Conservation (phyloP, 169 alveolate genomes). For the Amoebophrya sp. region DNA sequence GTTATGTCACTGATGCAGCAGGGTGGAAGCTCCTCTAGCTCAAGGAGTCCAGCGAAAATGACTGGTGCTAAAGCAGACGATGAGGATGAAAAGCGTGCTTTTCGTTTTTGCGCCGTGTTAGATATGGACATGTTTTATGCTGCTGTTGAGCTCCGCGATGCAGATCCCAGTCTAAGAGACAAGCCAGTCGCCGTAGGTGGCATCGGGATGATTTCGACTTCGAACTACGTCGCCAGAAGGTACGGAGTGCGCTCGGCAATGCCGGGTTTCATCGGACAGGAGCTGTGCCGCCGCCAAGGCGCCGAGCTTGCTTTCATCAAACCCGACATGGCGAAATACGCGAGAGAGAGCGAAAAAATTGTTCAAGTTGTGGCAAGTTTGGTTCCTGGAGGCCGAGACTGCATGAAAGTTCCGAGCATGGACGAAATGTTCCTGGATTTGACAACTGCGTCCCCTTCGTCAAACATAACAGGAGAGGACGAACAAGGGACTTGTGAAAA, state of each 20-base stretch:
- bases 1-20: not conserved
- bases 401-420: not conserved
- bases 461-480: not conserved
- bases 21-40: not conserved
- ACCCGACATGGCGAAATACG: not conserved
- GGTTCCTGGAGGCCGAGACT: not conserved
- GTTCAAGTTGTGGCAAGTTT: not conserved
- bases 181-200: constrained; percentile 68
- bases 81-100: not conserved
- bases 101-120: not conserved
- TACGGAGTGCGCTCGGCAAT: constrained; percentile 80
- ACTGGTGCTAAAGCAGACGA: not conserved
- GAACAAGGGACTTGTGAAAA: not conserved
- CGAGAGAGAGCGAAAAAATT: not conserved
- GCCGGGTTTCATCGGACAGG: constrained; percentile 78
- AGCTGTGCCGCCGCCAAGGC: constrained; percentile 48
- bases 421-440: not conserved
- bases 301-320: constrained; percentile 54
- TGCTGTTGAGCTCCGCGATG: not conserved
- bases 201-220: constrained; percentile 67
- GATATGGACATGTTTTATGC: not conserved
- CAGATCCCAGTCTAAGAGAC: not conserved
- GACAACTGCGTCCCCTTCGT: not conserved
- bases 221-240: constrained; percentile 77
- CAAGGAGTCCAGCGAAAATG: not conserved